Conservation (phyloP, 495 filamentous ascomycete genomes). For the Tuber umbilicatum region DNA sequence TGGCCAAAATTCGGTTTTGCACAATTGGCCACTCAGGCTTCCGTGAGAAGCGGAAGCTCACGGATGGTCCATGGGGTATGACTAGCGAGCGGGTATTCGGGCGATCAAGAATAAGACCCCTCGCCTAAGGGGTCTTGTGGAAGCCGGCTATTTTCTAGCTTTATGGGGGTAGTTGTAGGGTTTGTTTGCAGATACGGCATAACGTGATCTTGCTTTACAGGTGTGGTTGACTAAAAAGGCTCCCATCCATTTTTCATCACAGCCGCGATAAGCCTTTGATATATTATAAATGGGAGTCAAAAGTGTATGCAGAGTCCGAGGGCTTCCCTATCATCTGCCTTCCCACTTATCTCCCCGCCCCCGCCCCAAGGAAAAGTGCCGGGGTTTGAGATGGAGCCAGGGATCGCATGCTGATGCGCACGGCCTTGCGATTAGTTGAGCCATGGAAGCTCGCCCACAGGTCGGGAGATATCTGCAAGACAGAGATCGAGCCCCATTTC, state of each 20-base stretch:
- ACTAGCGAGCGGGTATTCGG: background rate
- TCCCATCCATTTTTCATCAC: too few species aligned
- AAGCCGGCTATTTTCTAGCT: background rate
- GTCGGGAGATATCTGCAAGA: too few species aligned
- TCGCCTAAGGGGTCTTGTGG: background rate
- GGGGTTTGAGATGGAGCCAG: background rate
- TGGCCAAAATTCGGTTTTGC: too few species aligned
- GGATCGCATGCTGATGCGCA: background rate
- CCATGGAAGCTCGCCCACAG: background rate
- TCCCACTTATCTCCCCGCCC: too few species aligned
- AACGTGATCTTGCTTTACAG: background rate
- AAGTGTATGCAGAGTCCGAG: too few species aligned
- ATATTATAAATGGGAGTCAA: too few species aligned
- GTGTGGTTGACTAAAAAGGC: too few species aligned
- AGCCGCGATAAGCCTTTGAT: background rate
- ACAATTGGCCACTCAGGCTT: background rate
- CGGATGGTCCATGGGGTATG: too few species aligned
- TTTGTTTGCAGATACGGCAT: too few species aligned
- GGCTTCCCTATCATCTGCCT: background rate
- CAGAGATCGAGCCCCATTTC: background rate
- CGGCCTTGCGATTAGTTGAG: background rate
- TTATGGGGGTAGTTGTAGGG: too few species aligned
- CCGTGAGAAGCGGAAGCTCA: too few species aligned
- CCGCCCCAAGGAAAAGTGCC: background rate
- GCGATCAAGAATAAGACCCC: too few species aligned